Evolutionary conservation across 768 basidiomycete species (phyloP), one percentile per base, ranked within the genome.

Genomic region (Pleurotus sapidus): DNA sequence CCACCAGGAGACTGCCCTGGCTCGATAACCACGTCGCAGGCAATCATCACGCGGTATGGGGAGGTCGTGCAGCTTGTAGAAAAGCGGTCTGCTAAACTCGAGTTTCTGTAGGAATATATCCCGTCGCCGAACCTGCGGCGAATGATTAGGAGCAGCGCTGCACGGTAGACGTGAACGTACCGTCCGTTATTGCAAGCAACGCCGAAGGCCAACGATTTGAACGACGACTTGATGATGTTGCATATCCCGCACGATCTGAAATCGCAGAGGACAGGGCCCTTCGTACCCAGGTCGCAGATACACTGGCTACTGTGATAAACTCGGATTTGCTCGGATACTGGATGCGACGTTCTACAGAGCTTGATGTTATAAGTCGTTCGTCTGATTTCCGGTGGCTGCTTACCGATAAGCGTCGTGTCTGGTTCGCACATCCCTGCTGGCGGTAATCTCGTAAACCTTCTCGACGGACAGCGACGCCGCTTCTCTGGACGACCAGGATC

Each of bases 231-330:
- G 50, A 81, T 74, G 30, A 82, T 77, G 59, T 72, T 76, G 65
- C 86, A 88, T 59, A 87, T 84, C 2, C 87, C 86, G 59, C 86
- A 88, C 24, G 86, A 86, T 48, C 71, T 75, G 70, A 83, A 84
- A 60, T 73, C 74, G 68, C 87, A 88, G 17, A 85, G 64, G 1
- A 65, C 63, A 3, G 75, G 65, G 30, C 78, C 77, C 58, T 82
- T 83, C 14, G 75, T 75, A 6, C 86, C 86, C 59, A 88, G 70
- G 65, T 88, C 84, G 70, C 86, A 88, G 42, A 88, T 84, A 63
- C 85, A 87, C 59, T 86, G 84, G 2, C 83, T 75, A 56, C 83
- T 79, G 59, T 88, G 82, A 63, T 84, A 88, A 39, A 81, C 84
- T 61, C 81, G 77, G 53, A 86, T 73, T 62, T 83, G 75, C 60